phyloP scores from a whole-genome alignment of 1,284 basidiomycete genomes.

The Quambalaria eucalypti region DNA sequence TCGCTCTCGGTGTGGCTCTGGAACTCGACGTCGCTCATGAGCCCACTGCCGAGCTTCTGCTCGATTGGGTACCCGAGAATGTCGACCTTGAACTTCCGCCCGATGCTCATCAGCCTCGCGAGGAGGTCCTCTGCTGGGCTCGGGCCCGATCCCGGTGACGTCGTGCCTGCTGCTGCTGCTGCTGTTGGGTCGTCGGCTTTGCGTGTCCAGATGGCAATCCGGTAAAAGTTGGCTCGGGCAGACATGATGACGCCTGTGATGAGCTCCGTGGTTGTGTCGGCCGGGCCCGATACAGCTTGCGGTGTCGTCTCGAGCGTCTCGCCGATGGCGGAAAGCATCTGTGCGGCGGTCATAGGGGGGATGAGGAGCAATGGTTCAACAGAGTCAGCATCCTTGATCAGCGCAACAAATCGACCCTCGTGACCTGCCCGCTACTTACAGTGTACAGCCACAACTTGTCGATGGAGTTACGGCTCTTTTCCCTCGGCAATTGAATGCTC shows the following conservation, averaged over 20 bases:
- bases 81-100: slow-evolving; percentile 77
- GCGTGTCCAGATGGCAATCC: slow-evolving; percentile 93
- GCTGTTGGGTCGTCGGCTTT: slow-evolving; percentile 32
- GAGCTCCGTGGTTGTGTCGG: slow-evolving; percentile 30
- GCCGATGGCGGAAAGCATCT: slow-evolving; percentile 44
- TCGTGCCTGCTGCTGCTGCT: slow-evolving; percentile 49
- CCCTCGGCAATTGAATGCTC: slow-evolving; percentile 92
- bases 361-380: neutral
- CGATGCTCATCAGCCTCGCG: slow-evolving; percentile 65
- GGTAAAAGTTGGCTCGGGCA: slow-evolving; percentile 87
- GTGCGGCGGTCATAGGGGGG: neutral
- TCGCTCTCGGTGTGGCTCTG: slow-evolving; percentile 54
- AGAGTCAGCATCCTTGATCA: neutral
- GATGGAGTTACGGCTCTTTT: slow-evolving; percentile 74
- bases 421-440: slow-evolving; percentile 5
- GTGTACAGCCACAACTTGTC: slow-evolving; percentile 98
- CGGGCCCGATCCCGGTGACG: neutral
- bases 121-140: slow-evolving; percentile 54
- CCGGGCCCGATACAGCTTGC: slow-evolving; percentile 8
- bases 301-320: slow-evolving; percentile 41
- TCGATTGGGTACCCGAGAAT: slow-evolving; percentile 72
- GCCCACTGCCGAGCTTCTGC: slow-evolving; percentile 58
- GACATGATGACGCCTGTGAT: slow-evolving; percentile 73
- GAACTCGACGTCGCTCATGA: slow-evolving; percentile 42
- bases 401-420: too few relatives aligned